Conservation (phyloP, 805 yeast species). For the Candida krabiensis region DNA sequence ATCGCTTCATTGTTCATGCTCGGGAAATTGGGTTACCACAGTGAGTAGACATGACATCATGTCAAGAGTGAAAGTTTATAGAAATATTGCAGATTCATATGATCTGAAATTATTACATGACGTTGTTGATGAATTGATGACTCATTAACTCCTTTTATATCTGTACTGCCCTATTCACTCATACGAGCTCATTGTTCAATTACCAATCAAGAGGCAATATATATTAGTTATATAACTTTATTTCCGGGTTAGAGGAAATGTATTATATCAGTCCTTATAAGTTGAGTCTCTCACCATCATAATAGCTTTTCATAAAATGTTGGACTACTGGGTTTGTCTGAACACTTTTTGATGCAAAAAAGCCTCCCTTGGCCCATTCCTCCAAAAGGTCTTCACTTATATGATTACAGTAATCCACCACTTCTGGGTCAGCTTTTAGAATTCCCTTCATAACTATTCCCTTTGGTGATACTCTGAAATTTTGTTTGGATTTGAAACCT, state of each 20-base stretch:
- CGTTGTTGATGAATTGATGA: constrained; percentile 26
- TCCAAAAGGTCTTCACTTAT: constrained; percentile 19
- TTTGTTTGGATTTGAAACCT: constrained; percentile 8
- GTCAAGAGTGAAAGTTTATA: constrained; percentile 47
- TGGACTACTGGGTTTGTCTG: constrained; percentile 6
- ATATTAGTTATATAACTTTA: too few species aligned
- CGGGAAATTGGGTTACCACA: constrained; percentile 79
- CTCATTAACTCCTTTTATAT: not conserved
- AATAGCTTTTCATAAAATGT: constrained; percentile 17
- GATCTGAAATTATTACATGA: constrained; percentile 56
- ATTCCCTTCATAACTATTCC: constrained; percentile 19
- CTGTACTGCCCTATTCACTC: too few species aligned
- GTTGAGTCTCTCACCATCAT: constrained; percentile 17
- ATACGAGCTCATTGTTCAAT: too few species aligned
- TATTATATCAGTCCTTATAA: not conserved
- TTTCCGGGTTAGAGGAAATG: too few species aligned
- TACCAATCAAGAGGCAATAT: too few species aligned
- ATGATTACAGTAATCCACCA: constrained; percentile 14
- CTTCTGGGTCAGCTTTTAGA: constrained; percentile 15
- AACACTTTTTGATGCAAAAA: constrained; percentile 2
- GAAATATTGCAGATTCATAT: constrained; percentile 58
- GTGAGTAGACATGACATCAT: constrained; percentile 45
- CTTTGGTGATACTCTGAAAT: constrained; percentile 9
- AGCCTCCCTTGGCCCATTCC: constrained; percentile 16
- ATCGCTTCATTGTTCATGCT: constrained; percentile 78